Evolutionary conservation across 2,329 filamentous ascomycete species (phyloP), one percentile per base, ranked within the genome.

Genomic region (Neoscytalidium dimidiatum): DNA sequence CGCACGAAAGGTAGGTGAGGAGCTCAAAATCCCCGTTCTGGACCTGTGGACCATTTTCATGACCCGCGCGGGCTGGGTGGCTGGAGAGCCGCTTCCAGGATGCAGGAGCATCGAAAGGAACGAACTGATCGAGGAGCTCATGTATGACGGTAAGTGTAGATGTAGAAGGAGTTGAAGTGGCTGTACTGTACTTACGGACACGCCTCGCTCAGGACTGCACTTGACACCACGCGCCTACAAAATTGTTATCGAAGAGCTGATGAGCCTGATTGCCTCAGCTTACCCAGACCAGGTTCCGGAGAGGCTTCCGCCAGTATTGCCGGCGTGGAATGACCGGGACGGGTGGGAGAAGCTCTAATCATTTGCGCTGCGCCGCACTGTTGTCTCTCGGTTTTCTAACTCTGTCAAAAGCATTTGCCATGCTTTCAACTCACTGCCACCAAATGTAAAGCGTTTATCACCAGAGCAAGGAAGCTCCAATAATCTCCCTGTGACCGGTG

Each of bases 11-110:
- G 81, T 91, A 0, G 90, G 85, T 2, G 81, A 77, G 53, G 82
- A 82, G 64, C 78, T 83, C 46, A 75, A 78, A 6, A 71, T 94
- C 3, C 83, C 87, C 0, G 84, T 94, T 1, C 80, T 96, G 23
- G 92, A 98, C 77, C 83, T 98, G 1, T 96, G 92, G 87, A 85
- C 86, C 67, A 87, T 87, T 0, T 84, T 97, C 71, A 92, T 96
- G 88, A 82, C 86, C 64, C 83, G 86, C 51, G 81, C 83, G 2
- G 83, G 83, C 1, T 88, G 85, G 79, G 69, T 73, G 43, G 58
- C 66, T 23, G 83, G 81, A 6, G 78, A 83, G 43, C 77, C 80
- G 4, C 72, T 89, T 29, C 76, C 81, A 14, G 84, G 94, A 76
- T 80, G 86, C 77, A 75, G 84, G 75, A 74, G 86, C 78, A 78